Evolutionary conservation across 2,329 filamentous ascomycete genomes (phyloP).

Genomic region (Dichotomopilus funicola): DNA sequence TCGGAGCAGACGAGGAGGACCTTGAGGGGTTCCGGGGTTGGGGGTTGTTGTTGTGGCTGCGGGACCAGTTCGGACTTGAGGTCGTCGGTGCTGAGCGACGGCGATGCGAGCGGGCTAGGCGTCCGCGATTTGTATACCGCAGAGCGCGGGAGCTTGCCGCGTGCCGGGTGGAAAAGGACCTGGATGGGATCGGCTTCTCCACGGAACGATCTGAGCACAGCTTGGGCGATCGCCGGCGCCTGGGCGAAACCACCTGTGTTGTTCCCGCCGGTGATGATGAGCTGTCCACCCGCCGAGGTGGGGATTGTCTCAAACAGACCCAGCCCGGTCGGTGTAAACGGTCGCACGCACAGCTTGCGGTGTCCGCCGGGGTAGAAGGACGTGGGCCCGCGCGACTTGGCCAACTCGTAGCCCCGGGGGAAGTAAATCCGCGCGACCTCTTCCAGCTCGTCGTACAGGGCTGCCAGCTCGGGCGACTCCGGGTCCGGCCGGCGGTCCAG

Average conservation of each 20-base stretch:
- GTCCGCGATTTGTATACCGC: not conserved
- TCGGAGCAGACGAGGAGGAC: no score
- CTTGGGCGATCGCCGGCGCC: not conserved
- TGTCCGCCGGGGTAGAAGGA: not conserved
- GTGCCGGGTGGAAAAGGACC: not conserved
- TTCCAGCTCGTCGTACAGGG: not conserved
- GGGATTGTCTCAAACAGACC: not conserved
- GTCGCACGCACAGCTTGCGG: not conserved
- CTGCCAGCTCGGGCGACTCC: not conserved
- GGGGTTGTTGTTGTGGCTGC: no score
- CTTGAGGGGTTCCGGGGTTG: no score
- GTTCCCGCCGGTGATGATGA: slow-evolving; percentile 1
- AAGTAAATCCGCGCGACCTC: slow-evolving; percentile 1
- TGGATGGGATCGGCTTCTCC: not conserved
- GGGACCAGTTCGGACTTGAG: not conserved
- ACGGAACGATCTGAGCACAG: not conserved
- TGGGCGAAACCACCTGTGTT: not conserved
- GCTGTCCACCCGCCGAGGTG: not conserved
- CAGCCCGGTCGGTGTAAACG: not conserved
- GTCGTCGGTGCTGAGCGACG: not conserved
- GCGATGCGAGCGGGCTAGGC: not conserved
- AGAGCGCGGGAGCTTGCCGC: not conserved
- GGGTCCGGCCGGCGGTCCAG: not conserved
- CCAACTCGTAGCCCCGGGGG: not conserved
- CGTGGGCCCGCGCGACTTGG: not conserved